These are phyloP conservation scores for Neocucurbitaria cava DNA, from an alignment of 2,329 filamentous ascomycete species.

Conservation along the genomic window DNA sequence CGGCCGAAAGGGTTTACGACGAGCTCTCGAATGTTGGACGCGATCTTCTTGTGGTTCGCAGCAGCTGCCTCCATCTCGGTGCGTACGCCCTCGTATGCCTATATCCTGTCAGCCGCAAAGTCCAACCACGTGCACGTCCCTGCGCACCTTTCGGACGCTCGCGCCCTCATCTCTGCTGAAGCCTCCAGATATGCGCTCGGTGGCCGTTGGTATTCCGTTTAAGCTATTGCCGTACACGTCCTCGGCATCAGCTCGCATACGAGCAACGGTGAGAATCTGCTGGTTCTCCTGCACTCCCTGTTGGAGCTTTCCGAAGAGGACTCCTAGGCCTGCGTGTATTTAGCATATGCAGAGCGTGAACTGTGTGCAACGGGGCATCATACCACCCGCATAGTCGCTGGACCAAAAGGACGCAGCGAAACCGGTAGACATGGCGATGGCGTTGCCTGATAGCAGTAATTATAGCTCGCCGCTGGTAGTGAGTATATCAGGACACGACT, in stretches of 20 bases:
- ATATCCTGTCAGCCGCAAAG: conserved; percentile 28
- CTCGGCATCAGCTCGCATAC: conserved; percentile 94
- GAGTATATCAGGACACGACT: conserved; percentile 14
- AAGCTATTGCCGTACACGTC: conserved; percentile 85
- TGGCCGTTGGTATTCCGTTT: conserved; percentile 78
- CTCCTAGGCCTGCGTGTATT: conserved; percentile 72
- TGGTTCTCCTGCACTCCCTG: conserved; percentile 95
- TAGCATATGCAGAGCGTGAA: conserved; percentile 22
- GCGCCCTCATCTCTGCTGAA: conserved; percentile 94
- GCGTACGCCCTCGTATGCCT: conserved; percentile 95
- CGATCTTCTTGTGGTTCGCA: conserved; percentile 92
- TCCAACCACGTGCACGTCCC: background rate
- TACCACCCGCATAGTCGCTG: conserved; percentile 93
- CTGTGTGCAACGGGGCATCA: conserved; percentile 54
- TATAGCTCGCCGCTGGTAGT: conserved; percentile 21
- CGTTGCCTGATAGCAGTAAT: conserved; percentile 12
- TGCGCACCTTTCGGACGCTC: conserved; percentile 85
- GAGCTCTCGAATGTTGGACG: conserved; percentile 92
- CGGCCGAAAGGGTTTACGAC: conserved; percentile 92
- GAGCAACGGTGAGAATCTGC: conserved; percentile 88
- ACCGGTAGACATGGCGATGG: conserved; percentile 51
- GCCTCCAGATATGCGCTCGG: conserved; percentile 82
- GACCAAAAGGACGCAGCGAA: conserved; percentile 99
- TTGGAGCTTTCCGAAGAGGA: conserved; percentile 95
- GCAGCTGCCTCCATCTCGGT: conserved; percentile 91